Evolutionary conservation across 2,329 filamentous ascomycete genomes (phyloP), one percentile per base, ranked within the genome.

Genomic region (Exophiala oligosperma): DNA sequence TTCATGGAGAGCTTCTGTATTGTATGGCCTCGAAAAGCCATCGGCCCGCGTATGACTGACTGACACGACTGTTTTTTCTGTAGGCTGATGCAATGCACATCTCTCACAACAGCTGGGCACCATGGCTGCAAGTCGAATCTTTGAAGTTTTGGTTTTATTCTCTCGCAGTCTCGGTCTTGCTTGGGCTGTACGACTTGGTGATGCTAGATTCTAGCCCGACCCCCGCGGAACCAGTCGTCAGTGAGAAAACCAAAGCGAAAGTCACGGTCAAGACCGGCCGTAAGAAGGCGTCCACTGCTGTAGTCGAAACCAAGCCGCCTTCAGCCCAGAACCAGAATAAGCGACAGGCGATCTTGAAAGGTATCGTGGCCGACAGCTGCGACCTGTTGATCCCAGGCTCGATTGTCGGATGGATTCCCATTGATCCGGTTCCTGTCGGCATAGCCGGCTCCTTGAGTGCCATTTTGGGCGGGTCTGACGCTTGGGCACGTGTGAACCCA

Each of bases 81-180:
- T 62, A 84, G 61, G 60, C 74, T 26, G 74, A 81, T 48, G 70
- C 83, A 11, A 85, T 87, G 74, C 80, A 79, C 0, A 66, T 79
- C 1, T 79, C 77, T 38, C 68, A 66, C 1, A 73, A 73, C 1
- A 48, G 69, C 0, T 80, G 76, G 70, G 79, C 79, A 14, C 65
- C 66, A n/a, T 65, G 62, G 26, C 66, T 88, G 3, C 77, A 83
- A 47, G 60, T 80, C 23, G 85, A 91, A 72, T 83, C 82, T 0
- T 84, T 89, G 72, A 81, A 84, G 52, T 86, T 88, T 71, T 92
- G 89, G 89, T 82, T 90, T 62, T 82, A 85, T 40, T 81, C 81
- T 0, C 74, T 91, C 23, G 73, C 73, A 9, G 80, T 81, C 57
- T 83, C 80, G 0, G 72, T 83, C 0, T 43, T 80, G 2, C 67